These are phyloP conservation scores for Trametes polyzona DNA, from an alignment of 1,284 basidiomycete species.

Conservation along the genomic window DNA sequence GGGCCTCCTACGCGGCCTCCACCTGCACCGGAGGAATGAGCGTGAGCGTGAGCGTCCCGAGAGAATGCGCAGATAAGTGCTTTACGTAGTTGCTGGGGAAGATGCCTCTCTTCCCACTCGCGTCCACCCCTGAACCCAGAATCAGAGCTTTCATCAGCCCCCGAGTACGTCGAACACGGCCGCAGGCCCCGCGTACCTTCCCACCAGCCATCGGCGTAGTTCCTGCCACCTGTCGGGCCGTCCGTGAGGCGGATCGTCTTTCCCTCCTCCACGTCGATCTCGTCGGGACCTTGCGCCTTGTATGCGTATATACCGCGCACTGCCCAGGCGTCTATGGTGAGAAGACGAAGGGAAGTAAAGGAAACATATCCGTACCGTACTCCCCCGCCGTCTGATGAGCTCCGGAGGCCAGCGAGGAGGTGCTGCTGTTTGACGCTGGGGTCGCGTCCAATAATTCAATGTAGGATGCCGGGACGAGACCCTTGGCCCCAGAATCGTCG, in stretches of 20 bases:
- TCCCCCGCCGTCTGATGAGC: conserved; percentile 42
- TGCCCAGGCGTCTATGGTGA: conserved; percentile 34
- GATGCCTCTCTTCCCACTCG: conserved; percentile 68
- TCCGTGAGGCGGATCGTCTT: conserved; percentile 65
- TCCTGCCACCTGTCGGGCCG: conserved; percentile 59
- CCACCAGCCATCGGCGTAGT: conserved; percentile 81
- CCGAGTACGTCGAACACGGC: conserved; percentile 7
- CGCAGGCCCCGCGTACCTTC: conserved; percentile 55
- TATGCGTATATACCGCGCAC: conserved; percentile 77
- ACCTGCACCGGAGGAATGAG: conserved; percentile 19
- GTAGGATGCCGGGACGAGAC: conserved; percentile 82
- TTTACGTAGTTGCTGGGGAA: conserved; percentile 86
- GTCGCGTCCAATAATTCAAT: conserved; percentile 47
- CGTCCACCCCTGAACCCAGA: conserved; percentile 55
- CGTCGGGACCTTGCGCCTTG: conserved; percentile 66
- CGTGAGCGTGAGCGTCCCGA: not conserved
- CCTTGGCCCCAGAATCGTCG: conserved; percentile 58
- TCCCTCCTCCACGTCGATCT: conserved; percentile 67
- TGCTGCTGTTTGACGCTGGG: conserved; percentile 5
- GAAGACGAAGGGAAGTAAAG: conserved; percentile 3
- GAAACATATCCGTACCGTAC: conserved; percentile 45
- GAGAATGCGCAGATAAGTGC: conserved; percentile 23
- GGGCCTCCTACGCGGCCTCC: conserved; percentile 11
- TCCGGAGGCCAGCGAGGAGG: conserved; percentile 12
- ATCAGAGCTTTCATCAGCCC: conserved; percentile 16